Evolutionary conservation across 805 yeast species (phyloP), one percentile per base, ranked within the genome.

Genomic region (Kodamaea sagamina): DNA sequence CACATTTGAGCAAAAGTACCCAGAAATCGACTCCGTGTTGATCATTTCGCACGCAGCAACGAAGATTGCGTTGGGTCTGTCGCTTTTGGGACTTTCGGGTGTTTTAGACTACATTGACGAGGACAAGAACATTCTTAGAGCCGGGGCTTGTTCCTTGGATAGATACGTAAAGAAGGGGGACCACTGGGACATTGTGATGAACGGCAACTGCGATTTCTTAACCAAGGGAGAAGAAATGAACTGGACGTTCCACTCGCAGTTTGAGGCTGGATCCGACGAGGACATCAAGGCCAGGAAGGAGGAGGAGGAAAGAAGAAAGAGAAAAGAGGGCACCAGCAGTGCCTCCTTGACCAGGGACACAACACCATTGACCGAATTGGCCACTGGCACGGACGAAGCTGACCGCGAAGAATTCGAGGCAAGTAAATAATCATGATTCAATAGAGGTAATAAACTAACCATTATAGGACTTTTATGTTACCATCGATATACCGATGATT

Each of bases 31-130:
- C 27, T 71, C 81, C 0, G 68, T 93, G 6, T 54, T 93, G 16
- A 66, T 92, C n/a, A 82, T 88, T 19, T 82, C 96, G 3, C 98
- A 93, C 65, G 99, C 98, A 1, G 97, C 98, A 3, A 77, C 95
- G 4, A 88, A 89, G 61, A 88, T 89, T 47, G 90, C 95, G 0
- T 67, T 92, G 12, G 97, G 97, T 3, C 79, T 88, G 79, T 75
- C 86, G 0, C 67, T 92, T 11, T 57, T 85, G 54, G 81, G 81
- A 0, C 76, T 74, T 43, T 41, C 58, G 0, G 67, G 70, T 31
- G 78, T 78, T 15, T 72, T 77, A 34, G 86, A 80, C 19, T 63
- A 72, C 17, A 55, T 85, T 31, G 79, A 72, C 18, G 67, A 72
- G 7, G 54, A 61, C 5, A 46, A 52, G 17, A 63, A 67, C 2